These are phyloP conservation scores for Backusella australiensis DNA, from an alignment of 192 early-diverging fungal species.

Conservation along the genomic window DNA sequence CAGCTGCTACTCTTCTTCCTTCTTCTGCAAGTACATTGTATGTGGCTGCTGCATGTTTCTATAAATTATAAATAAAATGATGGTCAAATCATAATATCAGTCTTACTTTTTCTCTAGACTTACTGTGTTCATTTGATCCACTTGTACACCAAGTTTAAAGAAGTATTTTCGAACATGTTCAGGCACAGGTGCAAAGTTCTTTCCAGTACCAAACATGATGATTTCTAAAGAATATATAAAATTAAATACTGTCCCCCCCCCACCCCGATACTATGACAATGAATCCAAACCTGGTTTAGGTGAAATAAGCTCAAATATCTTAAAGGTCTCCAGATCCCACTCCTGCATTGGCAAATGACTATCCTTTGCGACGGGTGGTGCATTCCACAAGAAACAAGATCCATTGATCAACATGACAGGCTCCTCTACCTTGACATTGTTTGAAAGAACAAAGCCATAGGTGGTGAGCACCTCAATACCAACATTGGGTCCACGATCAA, in stretches of 20 bases:
- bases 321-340: slow-evolving; percentile 47
- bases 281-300: slow-evolving; percentile 49
- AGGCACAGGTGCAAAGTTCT: slow-evolving; percentile 49
- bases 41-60: slow-evolving; percentile 57
- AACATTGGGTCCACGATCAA: slow-evolving; percentile 44
- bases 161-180: slow-evolving; percentile 44
- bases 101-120: not conserved
- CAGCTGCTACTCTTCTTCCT: slow-evolving; percentile 55
- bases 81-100: too few relatives aligned
- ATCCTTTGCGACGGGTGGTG: slow-evolving; percentile 24
- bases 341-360: slow-evolving; percentile 23
- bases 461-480: slow-evolving; percentile 46
- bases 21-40: slow-evolving; percentile 60
- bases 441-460: slow-evolving; percentile 53
- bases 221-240: slow-evolving; percentile 37
- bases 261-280: too few relatives aligned
- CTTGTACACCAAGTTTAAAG: slow-evolving; percentile 50
- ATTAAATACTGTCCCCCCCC: too few relatives aligned
- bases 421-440: slow-evolving; percentile 42
- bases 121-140: slow-evolving; percentile 62
- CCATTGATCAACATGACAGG: slow-evolving; percentile 54
- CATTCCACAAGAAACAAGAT: slow-evolving; percentile 56
- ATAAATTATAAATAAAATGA: slow-evolving; percentile 3
- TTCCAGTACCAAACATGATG: slow-evolving; percentile 57
- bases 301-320: slow-evolving; percentile 52